Conservation (phyloP, 345 rosid genomes). For the Clausena lansium region DNA sequence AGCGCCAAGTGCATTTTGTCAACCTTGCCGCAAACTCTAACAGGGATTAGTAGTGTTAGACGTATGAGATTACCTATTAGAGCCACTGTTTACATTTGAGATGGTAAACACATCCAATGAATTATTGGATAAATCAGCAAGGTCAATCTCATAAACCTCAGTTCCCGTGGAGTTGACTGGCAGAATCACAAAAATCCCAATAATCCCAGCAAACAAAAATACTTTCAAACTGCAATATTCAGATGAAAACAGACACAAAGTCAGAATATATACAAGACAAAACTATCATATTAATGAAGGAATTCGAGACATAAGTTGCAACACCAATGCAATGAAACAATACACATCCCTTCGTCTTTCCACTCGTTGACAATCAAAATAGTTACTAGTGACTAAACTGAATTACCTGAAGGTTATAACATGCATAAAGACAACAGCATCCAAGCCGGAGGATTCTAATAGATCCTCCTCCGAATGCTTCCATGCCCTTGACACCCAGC, state of each 20-base stretch:
- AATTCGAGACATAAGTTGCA: neutral
- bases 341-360: neutral
- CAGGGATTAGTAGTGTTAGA: constrained; percentile 8
- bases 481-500: constrained; percentile 84
- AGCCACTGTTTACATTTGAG: constrained; percentile 68
- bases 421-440: constrained; percentile 81
- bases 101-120: constrained; percentile 85
- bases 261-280: constrained; percentile 7
- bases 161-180: constrained; percentile 82
- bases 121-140: constrained; percentile 57
- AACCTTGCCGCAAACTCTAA: neutral
- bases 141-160: constrained; percentile 59
- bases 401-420: constrained; percentile 74
- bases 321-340: neutral
- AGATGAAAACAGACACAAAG: constrained; percentile 19
- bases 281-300: neutral
- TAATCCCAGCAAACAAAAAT: constrained; percentile 78
- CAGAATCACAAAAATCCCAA: constrained; percentile 84
- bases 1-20: neutral
- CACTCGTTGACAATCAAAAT: neutral
- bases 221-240: constrained; percentile 74
- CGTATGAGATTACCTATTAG: constrained; percentile 45
- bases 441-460: constrained; percentile 66
- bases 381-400: neutral
- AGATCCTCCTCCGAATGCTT: constrained; percentile 64